Evolutionary conservation across 805 yeast species (phyloP).

Genomic region (Yamadazyma scolyti): DNA sequence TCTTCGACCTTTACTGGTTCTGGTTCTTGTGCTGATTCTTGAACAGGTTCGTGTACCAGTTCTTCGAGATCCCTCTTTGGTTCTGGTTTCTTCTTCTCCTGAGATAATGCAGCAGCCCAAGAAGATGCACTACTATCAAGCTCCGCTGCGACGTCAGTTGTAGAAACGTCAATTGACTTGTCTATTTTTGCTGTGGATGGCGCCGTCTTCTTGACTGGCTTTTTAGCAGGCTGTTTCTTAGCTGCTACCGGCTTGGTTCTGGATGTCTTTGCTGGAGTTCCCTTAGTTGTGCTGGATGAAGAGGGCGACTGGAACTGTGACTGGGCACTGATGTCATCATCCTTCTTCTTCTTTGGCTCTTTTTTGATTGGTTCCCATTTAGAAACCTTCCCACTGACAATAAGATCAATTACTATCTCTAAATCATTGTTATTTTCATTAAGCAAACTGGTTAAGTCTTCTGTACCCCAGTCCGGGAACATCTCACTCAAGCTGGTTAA

Average conservation of each 20-base stretch:
- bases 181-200: not conserved
- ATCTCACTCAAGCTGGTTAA: constrained; percentile 69
- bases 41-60: constrained; percentile 26
- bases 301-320: constrained; percentile 1
- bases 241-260: constrained; percentile 1
- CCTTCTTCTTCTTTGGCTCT: constrained; percentile 44
- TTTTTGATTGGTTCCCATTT: constrained; percentile 94
- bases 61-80: constrained; percentile 14
- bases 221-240: constrained; percentile 1
- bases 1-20: constrained; percentile 8
- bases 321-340: constrained; percentile 13
- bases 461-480: constrained; percentile 92
- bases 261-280: constrained; percentile 1
- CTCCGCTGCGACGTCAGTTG: constrained; percentile 10
- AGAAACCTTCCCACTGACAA: constrained; percentile 83
- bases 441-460: constrained; percentile 74
- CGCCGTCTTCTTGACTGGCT: not conserved
- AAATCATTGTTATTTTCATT: constrained; percentile 70
- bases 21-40: constrained; percentile 37
- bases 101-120: constrained; percentile 43
- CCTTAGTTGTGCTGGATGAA: not conserved
- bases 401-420: constrained; percentile 78
- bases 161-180: not conserved
- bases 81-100: constrained; percentile 27
- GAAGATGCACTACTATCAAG: constrained; percentile 19